Evolutionary conservation across 345 rosid species (phyloP).

Genomic region (Arabidopsis thaliana): DNA sequence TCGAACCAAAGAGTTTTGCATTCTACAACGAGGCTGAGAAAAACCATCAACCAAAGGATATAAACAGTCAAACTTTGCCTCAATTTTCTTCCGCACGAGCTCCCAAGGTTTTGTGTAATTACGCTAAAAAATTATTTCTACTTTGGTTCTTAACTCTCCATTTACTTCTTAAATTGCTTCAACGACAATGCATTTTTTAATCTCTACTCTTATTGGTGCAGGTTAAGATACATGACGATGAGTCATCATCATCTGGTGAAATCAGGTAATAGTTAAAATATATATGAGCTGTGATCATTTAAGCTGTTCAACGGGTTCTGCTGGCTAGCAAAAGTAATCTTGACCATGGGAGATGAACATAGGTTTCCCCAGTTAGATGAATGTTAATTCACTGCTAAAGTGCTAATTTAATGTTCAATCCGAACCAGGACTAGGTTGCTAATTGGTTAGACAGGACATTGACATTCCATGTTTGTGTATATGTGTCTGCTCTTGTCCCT

Average conservation of each 20-base stretch:
- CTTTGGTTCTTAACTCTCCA: not conserved
- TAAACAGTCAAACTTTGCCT: slow-evolving; percentile 54
- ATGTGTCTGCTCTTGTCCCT: slow-evolving; percentile 10
- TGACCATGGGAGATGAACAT: slow-evolving; percentile 10
- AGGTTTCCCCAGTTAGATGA: slow-evolving; percentile 13
- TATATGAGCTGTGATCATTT: slow-evolving; percentile 2
- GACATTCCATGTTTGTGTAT: slow-evolving; percentile 17
- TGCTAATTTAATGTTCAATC: not conserved
- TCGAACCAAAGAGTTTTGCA: slow-evolving; percentile 54
- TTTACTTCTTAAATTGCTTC: slow-evolving; percentile 1
- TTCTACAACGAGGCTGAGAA: slow-evolving; percentile 52
- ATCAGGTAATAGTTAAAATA: slow-evolving; percentile 50
- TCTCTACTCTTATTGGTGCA: slow-evolving; percentile 34
- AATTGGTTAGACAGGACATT: slow-evolving; percentile 10
- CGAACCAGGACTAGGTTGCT: slow-evolving; percentile 3
- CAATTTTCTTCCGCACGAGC: slow-evolving; percentile 85
- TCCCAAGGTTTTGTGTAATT: slow-evolving; percentile 61
- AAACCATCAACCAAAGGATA: slow-evolving; percentile 34
- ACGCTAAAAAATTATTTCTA: not conserved
- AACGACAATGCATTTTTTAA: not conserved
- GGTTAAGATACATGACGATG: slow-evolving; percentile 35
- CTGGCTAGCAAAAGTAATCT: slow-evolving; percentile 15
- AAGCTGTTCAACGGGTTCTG: not conserved
- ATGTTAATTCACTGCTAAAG: not conserved
- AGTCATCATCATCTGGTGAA: slow-evolving; percentile 41